Base-by-base conservation (phyloP, 140 eudicot genomes). In the Erigeron philadelphicus region DNA sequence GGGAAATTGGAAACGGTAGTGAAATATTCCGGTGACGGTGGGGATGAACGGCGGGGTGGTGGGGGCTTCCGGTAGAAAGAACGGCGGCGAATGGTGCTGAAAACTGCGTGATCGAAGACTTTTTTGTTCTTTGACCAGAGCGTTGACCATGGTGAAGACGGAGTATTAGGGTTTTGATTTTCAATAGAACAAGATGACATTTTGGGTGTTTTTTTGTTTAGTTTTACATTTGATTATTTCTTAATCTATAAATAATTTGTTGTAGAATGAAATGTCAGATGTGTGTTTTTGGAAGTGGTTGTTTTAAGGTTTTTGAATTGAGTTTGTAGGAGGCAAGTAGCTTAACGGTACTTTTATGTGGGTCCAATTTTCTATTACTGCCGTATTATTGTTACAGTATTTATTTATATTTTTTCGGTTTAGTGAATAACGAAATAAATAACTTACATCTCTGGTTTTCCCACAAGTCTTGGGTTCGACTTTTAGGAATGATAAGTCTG, bases 101-200 rank as follows among this genome's bases (percentile, higher is more conserved):
- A 69, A 12, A 88, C 67, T 11, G 71, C 81, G 43, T 79, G 79
- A 58, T 83, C 79, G 1, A 85, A 75, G 59, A 83, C 83, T 67
- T 88, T 85, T 53, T 80, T 88, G 78, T 79, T 81, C 64, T 83
- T 85, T 64, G 69, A 61, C 85, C 84, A 81, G 13, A 75, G 65
- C 59, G 68, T 73, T 16, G 76, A 74, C 85, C 83, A 80, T 5
- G 57, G 40, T 1, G 80, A 61, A 58, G 81, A 76, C 58, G 78
- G 73, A 67, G 76, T 64, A 68, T 40, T 65, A 35, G 76, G 73
- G 79, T 72, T 79, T 64, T 78, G 80, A 71, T 78, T 83, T 54
- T 84, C 84, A 8, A 83, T 72, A 13, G 89, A 78, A 40, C 70
- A 80, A 1, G 81, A 73, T 81, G 85, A 78, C 66, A 75, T 78